Evolutionary conservation across 331 rosid species (phyloP), one percentile per base, ranked within the genome.

Genomic region (Rosa hybrid): DNA sequence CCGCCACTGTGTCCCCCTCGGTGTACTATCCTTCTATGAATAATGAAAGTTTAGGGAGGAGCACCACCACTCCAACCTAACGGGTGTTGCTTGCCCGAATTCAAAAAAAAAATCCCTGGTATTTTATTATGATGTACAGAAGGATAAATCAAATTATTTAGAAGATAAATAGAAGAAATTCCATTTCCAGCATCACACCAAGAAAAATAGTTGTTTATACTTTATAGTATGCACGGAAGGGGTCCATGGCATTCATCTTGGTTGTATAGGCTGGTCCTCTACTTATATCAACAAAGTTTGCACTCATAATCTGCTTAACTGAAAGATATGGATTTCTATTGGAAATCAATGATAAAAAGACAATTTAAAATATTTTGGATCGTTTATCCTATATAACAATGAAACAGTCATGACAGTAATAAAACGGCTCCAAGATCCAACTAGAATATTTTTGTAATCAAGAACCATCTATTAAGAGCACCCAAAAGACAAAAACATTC

Each of bases 171-270:
- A 3, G 34, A 10, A 59, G 27, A 59, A 3, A 23, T 59, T 10
- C 16, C 14, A 21, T 21, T 59, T 21, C 65, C 14, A 59, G 34
- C 65, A 59, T 59, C 65, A 59, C 38, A 10, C 0, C 65, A 21
- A 21, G 7, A 59, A n/a, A 7, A 10, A 21, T 8, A 59, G 64
- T 30, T 59, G 30, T 44, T n/a, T n/a, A 18, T 46, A 4, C 17
- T 42, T n/a, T 42, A 18, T 46, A 4, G 50, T 42, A 53, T 17
- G 30, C 67, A 73, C 53, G 21, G 51, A 48, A 57, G 57, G 68
- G 78, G 69, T 42, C 71, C 79, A 42, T 75, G 48, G 57, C 69
- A 57, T n/a, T 75, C n/a, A 75, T 75, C 78, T 54, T 71, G 12
- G 39, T 20, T 1, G 42, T 41, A 65, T 75, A 44, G 59, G 3